Conservation (phyloP, 139 green algal genomes). For the Chloropicon primus region DNA sequence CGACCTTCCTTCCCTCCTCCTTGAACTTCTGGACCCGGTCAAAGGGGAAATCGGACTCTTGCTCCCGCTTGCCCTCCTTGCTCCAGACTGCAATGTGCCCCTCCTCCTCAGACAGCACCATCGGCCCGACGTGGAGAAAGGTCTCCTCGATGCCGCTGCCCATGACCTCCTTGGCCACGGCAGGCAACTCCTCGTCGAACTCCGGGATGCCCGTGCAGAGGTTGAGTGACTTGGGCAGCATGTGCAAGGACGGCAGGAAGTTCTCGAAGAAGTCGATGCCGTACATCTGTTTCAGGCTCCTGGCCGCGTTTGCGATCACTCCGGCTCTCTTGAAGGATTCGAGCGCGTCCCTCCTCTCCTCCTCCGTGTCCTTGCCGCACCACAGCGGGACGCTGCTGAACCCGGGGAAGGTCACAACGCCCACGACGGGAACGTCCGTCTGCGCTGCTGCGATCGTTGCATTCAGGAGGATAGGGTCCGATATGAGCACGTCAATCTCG, state of each 20-base stretch:
- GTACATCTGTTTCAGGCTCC: not conserved
- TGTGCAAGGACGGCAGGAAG: not conserved
- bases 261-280: not conserved
- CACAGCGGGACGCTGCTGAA: not conserved
- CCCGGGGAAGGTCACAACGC: not conserved
- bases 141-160: not conserved
- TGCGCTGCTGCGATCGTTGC: not conserved
- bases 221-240: not conserved
- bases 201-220: not conserved
- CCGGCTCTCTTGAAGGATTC: not conserved
- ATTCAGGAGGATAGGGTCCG: not conserved
- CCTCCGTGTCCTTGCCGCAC: not conserved
- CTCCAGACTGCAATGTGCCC: not conserved
- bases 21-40: not conserved
- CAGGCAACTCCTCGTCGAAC: not conserved
- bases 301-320: not conserved
- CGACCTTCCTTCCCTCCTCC: not conserved
- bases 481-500: not conserved
- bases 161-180: not conserved
- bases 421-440: not conserved
- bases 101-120: not conserved
- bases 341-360: not conserved
- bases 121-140: not conserved
- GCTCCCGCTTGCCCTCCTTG: not conserved
- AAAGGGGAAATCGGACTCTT: not conserved